Base-by-base conservation (phyloP, 2,329 filamentous ascomycete genomes). In the Pseudogymnoascus sp. region DNA sequence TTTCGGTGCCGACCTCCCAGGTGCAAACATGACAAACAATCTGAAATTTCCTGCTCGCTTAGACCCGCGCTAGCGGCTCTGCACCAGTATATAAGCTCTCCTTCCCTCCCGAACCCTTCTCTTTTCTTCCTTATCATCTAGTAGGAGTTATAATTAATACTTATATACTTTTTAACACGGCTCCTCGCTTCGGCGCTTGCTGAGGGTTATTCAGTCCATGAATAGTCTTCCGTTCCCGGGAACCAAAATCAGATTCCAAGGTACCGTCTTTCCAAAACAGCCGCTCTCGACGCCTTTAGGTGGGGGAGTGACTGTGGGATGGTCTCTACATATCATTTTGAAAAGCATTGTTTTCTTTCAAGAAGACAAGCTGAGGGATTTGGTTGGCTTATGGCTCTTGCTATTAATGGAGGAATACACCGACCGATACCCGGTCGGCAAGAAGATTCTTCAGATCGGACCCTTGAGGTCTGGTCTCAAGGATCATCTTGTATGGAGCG, bases 231-330 rank as follows among this genome's bases (percentile, higher is more conserved):
- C 75, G 75, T 77, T 77, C 75, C 76, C 76, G 75, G 74, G 72
- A 69, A 70, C 71, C 69, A 75, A 67, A 74, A 77, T 62, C 63
- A 70, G 76, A 70, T 56, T 56, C 44, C 44, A 56, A 69, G 72
- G 69, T 69, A 74, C 71, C 70, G 70, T 73, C 75, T 74, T 77
- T 76, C 76, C 75, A 74, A 75, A 75, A 70, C 76, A 77, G 74
- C 73, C 69, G 71, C 69, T 70, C 67, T 70, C 70, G 71, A 67
- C 71, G 67, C 63, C 62, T 42, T 31, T 60, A 60, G 38, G 38
- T 38, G 38, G 59, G 59, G 59, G 14, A 71, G 75, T 71, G 73
- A 75, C 75, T 78, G 76, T 78, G 76, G 76, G 75, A 74, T 74
- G 70, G 71, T 74, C 72, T 70, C 74, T 75, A 77, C 73, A 76